Conservation (phyloP, 371 early-diverging fungal species). For the Lichtheimia ramosa region DNA sequence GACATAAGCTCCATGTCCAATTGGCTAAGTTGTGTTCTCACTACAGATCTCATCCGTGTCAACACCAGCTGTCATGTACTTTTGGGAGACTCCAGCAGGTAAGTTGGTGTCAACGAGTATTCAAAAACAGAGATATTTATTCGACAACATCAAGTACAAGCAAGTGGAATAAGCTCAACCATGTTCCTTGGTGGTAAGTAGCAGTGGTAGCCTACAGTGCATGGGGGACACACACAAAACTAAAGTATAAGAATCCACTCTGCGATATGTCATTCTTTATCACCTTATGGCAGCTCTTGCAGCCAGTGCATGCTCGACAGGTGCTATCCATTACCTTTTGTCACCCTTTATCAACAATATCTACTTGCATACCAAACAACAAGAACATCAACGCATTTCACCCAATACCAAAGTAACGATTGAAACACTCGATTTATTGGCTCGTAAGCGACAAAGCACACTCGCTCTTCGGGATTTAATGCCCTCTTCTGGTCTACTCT, state of each 20-base stretch:
- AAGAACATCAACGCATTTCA: conserved; percentile 19
- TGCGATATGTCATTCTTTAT: conserved; percentile 28
- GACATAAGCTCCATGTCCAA: not conserved
- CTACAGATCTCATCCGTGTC: conserved; percentile 40
- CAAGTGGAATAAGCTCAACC: conserved; percentile 6
- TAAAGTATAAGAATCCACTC: conserved; percentile 26
- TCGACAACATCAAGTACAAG: conserved; percentile 20
- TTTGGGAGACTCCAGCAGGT: conserved; percentile 50
- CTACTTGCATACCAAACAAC: conserved; percentile 21
- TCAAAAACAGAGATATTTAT: not conserved
- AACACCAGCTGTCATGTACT: conserved; percentile 40
- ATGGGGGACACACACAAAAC: too few relatives aligned
- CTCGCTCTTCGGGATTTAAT: conserved; percentile 30
- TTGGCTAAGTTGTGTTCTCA: not conserved
- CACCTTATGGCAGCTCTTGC: conserved; percentile 31
- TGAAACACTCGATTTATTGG: conserved; percentile 42
- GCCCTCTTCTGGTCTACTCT: conserved; percentile 22
- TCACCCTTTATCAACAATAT: conserved; percentile 46
- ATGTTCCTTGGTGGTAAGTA: conserved; percentile 8
- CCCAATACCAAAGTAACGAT: conserved; percentile 40
- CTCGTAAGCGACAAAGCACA: conserved; percentile 30
- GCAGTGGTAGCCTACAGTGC: not conserved
- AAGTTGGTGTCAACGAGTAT: conserved; percentile 1
- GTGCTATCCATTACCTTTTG: conserved; percentile 39
- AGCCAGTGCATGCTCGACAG: conserved; percentile 49